These are phyloP conservation scores for Colletotrichum sp. DNA, from an alignment of 2,329 filamentous ascomycete genomes.

Conservation along the genomic window DNA sequence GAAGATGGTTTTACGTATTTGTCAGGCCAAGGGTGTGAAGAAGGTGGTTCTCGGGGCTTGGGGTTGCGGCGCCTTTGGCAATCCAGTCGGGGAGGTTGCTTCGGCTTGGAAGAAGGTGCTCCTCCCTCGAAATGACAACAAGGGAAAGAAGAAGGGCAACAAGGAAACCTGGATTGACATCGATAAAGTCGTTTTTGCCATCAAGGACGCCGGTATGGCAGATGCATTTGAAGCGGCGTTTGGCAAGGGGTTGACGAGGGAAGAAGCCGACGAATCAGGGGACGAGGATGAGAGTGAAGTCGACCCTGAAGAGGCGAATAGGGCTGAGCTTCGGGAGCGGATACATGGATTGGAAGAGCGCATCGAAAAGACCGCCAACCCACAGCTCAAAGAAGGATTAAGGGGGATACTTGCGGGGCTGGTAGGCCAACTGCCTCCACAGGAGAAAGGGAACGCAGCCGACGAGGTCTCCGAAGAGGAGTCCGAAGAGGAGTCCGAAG, in stretches of 20 bases:
- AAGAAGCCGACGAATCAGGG: slow-evolving; percentile 19
- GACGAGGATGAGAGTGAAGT: not conserved
- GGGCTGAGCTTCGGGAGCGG: slow-evolving; percentile 29
- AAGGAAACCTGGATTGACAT: slow-evolving; percentile 45
- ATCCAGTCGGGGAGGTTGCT: slow-evolving; percentile 64
- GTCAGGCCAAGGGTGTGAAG: slow-evolving; percentile 45
- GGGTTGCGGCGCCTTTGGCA: slow-evolving; percentile 69
- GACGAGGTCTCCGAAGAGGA: not conserved
- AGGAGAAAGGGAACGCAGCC: not conserved
- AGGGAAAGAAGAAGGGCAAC: slow-evolving; percentile 25
- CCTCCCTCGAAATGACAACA: slow-evolving; percentile 17
- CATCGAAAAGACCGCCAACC: slow-evolving; percentile 25
- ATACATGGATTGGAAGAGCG: slow-evolving; percentile 31
- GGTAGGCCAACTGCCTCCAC: slow-evolving; percentile 25
- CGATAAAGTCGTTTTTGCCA: slow-evolving; percentile 63
- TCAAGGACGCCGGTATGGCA: slow-evolving; percentile 57
- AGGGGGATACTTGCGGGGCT: slow-evolving; percentile 28
- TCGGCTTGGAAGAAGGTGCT: slow-evolving; percentile 50
- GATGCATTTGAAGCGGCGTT: slow-evolving; percentile 55
- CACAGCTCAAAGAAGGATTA: slow-evolving; percentile 32
- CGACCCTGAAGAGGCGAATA: slow-evolving; percentile 1
- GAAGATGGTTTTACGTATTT: slow-evolving; percentile 59
- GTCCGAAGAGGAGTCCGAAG: not conserved
- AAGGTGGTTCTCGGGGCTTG: slow-evolving; percentile 66
- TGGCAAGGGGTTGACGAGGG: slow-evolving; percentile 40